A percentile compares a stretch with the other conserved stretches of the same genome.
Evolutionary conservation across 78 protist genomes (phyloP).

Genomic region (Dictyostelium citrinum): DNA sequence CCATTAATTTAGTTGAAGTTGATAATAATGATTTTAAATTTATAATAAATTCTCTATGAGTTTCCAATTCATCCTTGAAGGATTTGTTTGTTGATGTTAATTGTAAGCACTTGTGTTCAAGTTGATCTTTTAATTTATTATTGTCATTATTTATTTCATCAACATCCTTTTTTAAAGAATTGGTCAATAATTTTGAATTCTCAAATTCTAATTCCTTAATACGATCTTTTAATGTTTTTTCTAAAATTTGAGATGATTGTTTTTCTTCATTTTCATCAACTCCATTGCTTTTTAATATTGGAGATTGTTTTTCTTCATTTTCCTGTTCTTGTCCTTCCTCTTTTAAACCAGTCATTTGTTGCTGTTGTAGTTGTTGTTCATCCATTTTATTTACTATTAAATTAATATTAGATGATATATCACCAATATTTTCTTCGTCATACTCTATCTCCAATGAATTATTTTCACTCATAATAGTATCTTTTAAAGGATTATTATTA

Average conservation of each 20-base stretch:
- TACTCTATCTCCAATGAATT: neutral
- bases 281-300: neutral
- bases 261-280: neutral
- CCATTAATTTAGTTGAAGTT: neutral
- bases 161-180: neutral
- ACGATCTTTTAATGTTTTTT: neutral
- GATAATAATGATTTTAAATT: neutral
- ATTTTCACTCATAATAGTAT: neutral
- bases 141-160: neutral
- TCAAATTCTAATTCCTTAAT: conserved; percentile 46
- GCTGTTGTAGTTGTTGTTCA: too few relatives aligned
- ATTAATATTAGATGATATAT: neutral
- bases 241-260: neutral
- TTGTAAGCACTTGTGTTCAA: neutral
- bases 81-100: neutral
- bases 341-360: neutral
- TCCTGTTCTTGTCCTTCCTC: neutral
- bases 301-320: neutral
- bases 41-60: neutral
- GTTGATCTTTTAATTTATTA: neutral
- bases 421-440: neutral
- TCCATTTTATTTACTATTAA: neutral
- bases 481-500: neutral
- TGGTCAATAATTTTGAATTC: conserved; percentile 26
- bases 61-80: neutral